Evolutionary conservation across 805 yeast species (phyloP), one percentile per base, ranked within the genome.

Genomic region (Ogataea trehaloabstinens): DNA sequence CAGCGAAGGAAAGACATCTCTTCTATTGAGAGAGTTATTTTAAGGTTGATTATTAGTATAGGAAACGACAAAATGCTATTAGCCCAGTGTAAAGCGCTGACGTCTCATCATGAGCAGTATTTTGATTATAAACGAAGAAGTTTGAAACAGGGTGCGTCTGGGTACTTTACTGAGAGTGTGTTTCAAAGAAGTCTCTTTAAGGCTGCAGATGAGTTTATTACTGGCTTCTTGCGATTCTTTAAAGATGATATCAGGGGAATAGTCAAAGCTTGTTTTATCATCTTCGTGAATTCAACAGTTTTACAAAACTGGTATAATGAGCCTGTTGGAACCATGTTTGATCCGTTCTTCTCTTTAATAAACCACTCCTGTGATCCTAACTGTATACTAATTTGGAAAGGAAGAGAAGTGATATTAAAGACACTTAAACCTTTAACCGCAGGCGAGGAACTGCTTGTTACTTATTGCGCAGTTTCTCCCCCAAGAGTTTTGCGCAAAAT

Each of bases 311-410:
- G 41, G 21, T 52, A 42, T 25, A 46, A 45, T 8, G 64, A 60
- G 28, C 38, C 52, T 4, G 51, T 60, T 32, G 74, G 72, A 1
- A 35, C 55, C 6, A 46, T 58, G 48, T 58, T 69, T 45, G 71
- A 67, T 41, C 67, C 67, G 0, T 41, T 51, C 3, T 58, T 67
- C 43, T 48, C 72, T 10, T 42, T 68, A 32, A 60, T 67, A 16
- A 69, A 68, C 35, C 74, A 68, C 49, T 63, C 69, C 5, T 69
- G 74, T 45, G 45, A 51, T 4, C 71, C 73, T 4, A 68, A 67
- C 39, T 46, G 59, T 21, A 35, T 53, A 6, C 32, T 56, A 6
- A 38, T 52, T 15, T 60, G 52, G 52, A 38, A 51, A 19, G 46
- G 49, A 5, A 38, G 46, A 7, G 40, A 38, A 20, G 43, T 53